Percentiles rank a stretch among this genome's conserved stretches.
These are phyloP conservation scores for Calonectria leucothoes DNA, from an alignment of 2,329 filamentous ascomycete genomes.

Conservation along the genomic window DNA sequence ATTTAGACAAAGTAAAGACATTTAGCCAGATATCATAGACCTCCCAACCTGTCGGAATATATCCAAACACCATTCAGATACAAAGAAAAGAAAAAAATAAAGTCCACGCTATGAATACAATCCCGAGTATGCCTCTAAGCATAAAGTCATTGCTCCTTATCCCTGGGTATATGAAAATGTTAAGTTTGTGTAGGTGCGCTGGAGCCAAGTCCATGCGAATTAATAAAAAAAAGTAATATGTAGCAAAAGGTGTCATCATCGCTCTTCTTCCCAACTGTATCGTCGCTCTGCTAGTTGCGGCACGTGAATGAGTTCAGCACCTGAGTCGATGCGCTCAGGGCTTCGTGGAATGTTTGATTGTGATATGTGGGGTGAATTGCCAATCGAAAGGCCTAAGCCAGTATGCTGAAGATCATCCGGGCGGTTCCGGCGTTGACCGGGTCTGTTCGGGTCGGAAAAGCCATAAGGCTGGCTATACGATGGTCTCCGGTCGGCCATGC, in stretches of 20 bases:
- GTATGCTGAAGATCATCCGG: slow-evolving; percentile 16
- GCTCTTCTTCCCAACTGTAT: slow-evolving; percentile 63
- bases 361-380: background rate
- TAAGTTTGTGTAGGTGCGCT: background rate
- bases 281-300: slow-evolving; percentile 61
- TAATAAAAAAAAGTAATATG: slow-evolving; percentile 8
- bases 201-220: background rate
- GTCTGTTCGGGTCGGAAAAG: background rate
- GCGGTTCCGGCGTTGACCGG: slow-evolving; percentile 1
- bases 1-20: slow-evolving; percentile 8
- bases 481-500: slow-evolving; percentile 40
- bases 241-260: slow-evolving; percentile 19
- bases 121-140: background rate
- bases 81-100: background rate
- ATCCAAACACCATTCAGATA: background rate
- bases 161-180: slow-evolving; percentile 15
- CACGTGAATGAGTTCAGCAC: slow-evolving; percentile 61
- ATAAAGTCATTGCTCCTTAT: slow-evolving; percentile 6
- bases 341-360: slow-evolving; percentile 40
- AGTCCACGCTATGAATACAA: background rate
- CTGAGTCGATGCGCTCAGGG: slow-evolving; percentile 56
- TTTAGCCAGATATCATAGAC: background rate
- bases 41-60: background rate
- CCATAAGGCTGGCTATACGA: slow-evolving; percentile 11
- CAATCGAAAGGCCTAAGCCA: background rate